Evolutionary conservation across 2,329 filamentous ascomycete genomes (phyloP).

Genomic region (Aspergillus spinulosporus): DNA sequence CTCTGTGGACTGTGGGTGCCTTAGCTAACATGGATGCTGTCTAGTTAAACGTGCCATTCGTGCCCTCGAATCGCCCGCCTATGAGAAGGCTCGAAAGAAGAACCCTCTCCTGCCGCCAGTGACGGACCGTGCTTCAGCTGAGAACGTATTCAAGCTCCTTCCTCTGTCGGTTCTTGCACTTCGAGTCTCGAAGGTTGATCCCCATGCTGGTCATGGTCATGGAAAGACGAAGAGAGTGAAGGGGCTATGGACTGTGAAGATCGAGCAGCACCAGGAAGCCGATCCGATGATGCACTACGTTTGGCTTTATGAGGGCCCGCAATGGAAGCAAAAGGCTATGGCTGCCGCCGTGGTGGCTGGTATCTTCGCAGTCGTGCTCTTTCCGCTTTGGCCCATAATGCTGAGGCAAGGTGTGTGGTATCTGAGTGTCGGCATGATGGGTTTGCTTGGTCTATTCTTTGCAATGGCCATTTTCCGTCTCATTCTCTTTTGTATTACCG

Average conservation of each 20-base stretch:
- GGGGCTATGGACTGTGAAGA: constrained; percentile 91
- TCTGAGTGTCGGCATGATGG: constrained; percentile 88
- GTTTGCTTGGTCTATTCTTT: constrained; percentile 90
- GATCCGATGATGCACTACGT: constrained; percentile 75
- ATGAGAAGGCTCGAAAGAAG: constrained; percentile 82
- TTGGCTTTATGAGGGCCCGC: constrained; percentile 92
- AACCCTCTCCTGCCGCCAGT: constrained; percentile 86
- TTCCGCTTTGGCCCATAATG: constrained; percentile 92
- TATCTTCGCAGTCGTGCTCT: constrained; percentile 88
- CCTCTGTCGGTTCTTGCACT: constrained; percentile 92
- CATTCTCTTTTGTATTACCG: constrained; percentile 90
- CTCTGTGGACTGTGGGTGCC: neutral
- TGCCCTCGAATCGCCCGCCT: constrained; percentile 82
- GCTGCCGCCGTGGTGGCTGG: constrained; percentile 76
- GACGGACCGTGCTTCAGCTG: constrained; percentile 81
- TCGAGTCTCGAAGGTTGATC: constrained; percentile 79
- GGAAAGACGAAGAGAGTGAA: constrained; percentile 80
- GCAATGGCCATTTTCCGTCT: constrained; percentile 95
- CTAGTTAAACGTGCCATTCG: constrained; percentile 93
- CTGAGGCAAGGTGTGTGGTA: constrained; percentile 96
- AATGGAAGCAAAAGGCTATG: constrained; percentile 92
- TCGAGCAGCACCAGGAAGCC: constrained; percentile 90
- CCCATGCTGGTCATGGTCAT: constrained; percentile 72
- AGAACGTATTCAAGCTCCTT: constrained; percentile 92
- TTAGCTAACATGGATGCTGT: constrained; percentile 9